phyloP scores from a whole-genome alignment of 2,329 filamentous ascomycete species.

The Epichloe uncinata region DNA sequence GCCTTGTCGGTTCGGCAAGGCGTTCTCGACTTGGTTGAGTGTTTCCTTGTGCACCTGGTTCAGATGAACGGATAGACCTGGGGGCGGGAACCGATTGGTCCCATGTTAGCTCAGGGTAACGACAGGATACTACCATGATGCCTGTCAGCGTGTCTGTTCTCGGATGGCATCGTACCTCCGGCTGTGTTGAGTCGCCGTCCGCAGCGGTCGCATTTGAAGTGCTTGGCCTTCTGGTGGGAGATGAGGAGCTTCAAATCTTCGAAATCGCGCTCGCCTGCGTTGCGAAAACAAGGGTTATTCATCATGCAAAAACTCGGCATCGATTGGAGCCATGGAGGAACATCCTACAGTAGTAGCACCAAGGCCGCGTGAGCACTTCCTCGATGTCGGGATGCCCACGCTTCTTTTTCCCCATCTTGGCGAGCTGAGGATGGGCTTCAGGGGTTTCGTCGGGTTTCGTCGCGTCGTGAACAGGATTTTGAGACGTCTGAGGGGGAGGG shows the following conservation, averaged over 20 bases:
- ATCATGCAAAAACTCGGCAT: background rate
- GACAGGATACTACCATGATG: background rate
- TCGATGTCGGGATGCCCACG: conserved; percentile 75
- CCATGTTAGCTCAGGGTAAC: background rate
- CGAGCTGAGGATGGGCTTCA: background rate
- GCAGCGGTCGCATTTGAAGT: conserved; percentile 94
- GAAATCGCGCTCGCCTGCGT: conserved; percentile 75
- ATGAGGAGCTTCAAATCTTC: conserved; percentile 95
- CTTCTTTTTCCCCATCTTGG: conserved; percentile 75
- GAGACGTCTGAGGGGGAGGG: background rate
- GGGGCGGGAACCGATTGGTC: background rate
- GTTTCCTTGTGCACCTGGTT: conserved; percentile 97
- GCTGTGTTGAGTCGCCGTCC: conserved; percentile 82
- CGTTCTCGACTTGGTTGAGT: conserved; percentile 79
- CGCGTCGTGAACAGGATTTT: background rate
- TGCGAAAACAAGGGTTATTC: conserved; percentile 13
- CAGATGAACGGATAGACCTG: conserved; percentile 91
- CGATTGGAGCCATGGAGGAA: background rate
- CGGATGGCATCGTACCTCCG: conserved; percentile 50
- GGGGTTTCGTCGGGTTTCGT: background rate
- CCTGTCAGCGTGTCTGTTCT: background rate
- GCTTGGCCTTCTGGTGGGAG: conserved; percentile 96
- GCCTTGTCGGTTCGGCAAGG: conserved; percentile 70
- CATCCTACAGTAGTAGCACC: conserved; percentile 86
- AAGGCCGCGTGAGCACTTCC: conserved; percentile 74